A percentile compares a stretch with the other conserved stretches of the same genome.
phyloP scores from a whole-genome alignment of 768 basidiomycete species.

The Xerocomellus intermedius region DNA sequence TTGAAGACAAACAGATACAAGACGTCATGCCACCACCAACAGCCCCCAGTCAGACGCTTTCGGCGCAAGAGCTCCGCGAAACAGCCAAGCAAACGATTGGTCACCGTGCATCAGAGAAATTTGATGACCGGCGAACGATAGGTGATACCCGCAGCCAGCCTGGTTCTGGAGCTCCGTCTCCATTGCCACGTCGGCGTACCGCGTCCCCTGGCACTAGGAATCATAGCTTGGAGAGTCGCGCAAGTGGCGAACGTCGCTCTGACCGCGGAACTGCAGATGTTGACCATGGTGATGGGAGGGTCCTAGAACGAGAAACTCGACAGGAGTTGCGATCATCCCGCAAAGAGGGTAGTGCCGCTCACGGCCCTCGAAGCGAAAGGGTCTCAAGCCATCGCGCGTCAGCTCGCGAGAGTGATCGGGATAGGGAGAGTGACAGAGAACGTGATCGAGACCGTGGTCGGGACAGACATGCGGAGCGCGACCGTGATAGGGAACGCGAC shows the following conservation, averaged over 20 bases:
- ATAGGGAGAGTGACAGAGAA: conserved; percentile 47
- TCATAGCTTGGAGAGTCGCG: conserved; percentile 68
- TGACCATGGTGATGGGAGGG: conserved; percentile 50
- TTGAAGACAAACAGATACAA: conserved; percentile 41
- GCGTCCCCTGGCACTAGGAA: conserved; percentile 67
- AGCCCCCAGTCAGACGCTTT: conserved; percentile 73
- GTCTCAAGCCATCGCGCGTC: conserved; percentile 41
- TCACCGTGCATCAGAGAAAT: conserved; percentile 36
- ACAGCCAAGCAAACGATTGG: conserved; percentile 69
- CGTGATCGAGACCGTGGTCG: conserved; percentile 48
- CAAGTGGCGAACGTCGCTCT: conserved; percentile 63
- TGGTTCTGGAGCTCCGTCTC: conserved; percentile 55
- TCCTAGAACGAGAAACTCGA: conserved; percentile 49
- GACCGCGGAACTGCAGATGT: conserved; percentile 48
- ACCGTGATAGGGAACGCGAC: conserved; percentile 47
- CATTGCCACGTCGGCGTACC: conserved; percentile 55
- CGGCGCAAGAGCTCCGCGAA: conserved; percentile 77
- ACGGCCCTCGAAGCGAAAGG: conserved; percentile 52
- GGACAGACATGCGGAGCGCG: conserved; percentile 47
- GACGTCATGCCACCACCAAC: conserved; percentile 74
- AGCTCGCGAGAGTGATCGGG: conserved; percentile 33
- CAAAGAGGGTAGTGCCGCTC: conserved; percentile 48
- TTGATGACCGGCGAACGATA: conserved; percentile 39
- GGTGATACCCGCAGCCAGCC: conserved; percentile 45
- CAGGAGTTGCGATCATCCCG: conserved; percentile 44